Evolutionary conservation across 148 eudicot genomes (phyloP).

Genomic region (Amaranthus palmeri): DNA sequence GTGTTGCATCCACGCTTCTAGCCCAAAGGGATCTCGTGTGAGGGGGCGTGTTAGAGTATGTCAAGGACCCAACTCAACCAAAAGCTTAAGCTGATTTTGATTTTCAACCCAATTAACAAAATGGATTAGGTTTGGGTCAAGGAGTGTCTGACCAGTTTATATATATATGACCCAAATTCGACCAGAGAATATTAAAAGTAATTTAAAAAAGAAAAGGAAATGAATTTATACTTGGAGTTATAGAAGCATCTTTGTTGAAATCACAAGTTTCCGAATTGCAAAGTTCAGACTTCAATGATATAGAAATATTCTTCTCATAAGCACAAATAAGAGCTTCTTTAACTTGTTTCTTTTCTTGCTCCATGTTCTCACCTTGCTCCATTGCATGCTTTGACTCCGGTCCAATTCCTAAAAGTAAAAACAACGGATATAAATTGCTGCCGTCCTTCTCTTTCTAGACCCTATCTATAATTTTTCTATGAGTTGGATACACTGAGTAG

Average conservation of each 20-base stretch:
- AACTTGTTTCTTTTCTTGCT: slow-evolving; percentile 60
- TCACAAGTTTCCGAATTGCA: slow-evolving; percentile 54
- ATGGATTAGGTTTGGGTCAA: not conserved
- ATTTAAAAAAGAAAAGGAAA: not conserved
- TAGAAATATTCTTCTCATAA: slow-evolving; percentile 72
- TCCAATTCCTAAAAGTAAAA: slow-evolving; percentile 45
- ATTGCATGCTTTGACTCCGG: slow-evolving; percentile 62
- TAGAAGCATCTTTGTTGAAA: slow-evolving; percentile 49
- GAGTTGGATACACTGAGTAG: too few relatives aligned
- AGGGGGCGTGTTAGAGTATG: too few relatives aligned
- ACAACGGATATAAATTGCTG: not conserved
- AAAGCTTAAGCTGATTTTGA: too few relatives aligned
- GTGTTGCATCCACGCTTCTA: too few relatives aligned
- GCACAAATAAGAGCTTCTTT: slow-evolving; percentile 63
- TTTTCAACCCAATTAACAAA: not conserved
- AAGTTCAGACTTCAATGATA: slow-evolving; percentile 62
- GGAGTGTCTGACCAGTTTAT: too few relatives aligned
- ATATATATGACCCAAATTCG: not conserved
- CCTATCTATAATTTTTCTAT: too few relatives aligned
- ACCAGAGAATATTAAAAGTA: not conserved
- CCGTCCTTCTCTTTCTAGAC: too few relatives aligned
- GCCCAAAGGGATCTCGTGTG: too few relatives aligned
- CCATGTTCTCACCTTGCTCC: slow-evolving; percentile 53
- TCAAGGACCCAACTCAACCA: too few relatives aligned
- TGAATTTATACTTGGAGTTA: slow-evolving; percentile 35